Percentiles rank a stretch among this genome's conserved stretches.
phyloP scores from a whole-genome alignment of 2,329 filamentous ascomycete species.

The Penicillium sp. region DNA sequence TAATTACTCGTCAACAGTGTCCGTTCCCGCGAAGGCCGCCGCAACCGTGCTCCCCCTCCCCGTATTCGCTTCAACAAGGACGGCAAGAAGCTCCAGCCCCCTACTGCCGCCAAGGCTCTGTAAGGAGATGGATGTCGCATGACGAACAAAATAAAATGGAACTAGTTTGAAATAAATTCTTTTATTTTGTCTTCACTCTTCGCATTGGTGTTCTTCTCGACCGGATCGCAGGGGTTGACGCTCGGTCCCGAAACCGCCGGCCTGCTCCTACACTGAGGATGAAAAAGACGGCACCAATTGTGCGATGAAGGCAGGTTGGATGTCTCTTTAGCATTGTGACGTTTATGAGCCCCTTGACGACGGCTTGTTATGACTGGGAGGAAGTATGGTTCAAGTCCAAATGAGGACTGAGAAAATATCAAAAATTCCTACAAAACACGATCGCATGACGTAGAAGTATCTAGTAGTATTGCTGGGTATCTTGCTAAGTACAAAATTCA shows the following conservation, averaged over 20 bases:
- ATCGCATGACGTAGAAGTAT: slow-evolving; percentile 1
- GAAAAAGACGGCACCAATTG: slow-evolving; percentile 14
- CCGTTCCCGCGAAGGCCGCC: slow-evolving; percentile 89
- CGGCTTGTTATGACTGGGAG: slow-evolving; percentile 18
- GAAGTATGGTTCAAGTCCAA: slow-evolving; percentile 12
- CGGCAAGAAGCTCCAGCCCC: slow-evolving; percentile 97
- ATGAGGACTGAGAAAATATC: slow-evolving; percentile 16
- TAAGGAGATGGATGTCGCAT: slow-evolving; percentile 28
- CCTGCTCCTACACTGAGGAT: slow-evolving; percentile 10
- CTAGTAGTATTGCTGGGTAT: not conserved
- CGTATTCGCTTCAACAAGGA: slow-evolving; percentile 99
- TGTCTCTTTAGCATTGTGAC: slow-evolving; percentile 8
- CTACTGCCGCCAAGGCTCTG: slow-evolving; percentile 61
- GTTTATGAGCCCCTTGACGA: slow-evolving; percentile 12
- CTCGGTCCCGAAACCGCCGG: slow-evolving; percentile 7
- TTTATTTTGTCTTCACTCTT: slow-evolving; percentile 29
- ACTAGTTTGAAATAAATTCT: slow-evolving; percentile 32
- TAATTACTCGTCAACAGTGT: slow-evolving; percentile 54
- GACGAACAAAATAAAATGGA: slow-evolving; percentile 30
- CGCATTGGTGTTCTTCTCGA: slow-evolving; percentile 24
- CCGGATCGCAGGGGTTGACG: slow-evolving; percentile 12
- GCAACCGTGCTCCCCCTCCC: slow-evolving; percentile 96
- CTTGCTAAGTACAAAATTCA: slow-evolving; percentile 22
- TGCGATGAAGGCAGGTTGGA: slow-evolving; percentile 7
- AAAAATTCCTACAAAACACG: slow-evolving; percentile 17